Conservation (phyloP, 2,329 filamentous ascomycete species). For the Ophiostoma triangulosporum region DNA sequence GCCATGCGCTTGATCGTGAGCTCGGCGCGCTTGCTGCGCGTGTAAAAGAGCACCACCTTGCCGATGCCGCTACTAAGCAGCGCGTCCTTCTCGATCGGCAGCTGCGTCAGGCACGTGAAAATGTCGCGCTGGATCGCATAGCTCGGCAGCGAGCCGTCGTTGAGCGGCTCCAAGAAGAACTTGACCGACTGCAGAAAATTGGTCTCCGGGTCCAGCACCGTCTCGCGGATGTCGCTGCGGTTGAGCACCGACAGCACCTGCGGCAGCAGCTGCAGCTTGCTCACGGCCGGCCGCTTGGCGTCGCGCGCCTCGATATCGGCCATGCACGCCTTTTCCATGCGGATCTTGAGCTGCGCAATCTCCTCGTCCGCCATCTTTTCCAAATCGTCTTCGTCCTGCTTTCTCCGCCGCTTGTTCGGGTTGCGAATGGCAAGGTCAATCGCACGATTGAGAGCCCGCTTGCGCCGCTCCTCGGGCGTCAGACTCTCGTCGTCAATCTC, state of each 20-base stretch:
- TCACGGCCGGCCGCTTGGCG: slow-evolving; percentile 65
- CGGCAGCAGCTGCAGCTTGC: slow-evolving; percentile 88
- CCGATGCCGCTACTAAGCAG: slow-evolving; percentile 86
- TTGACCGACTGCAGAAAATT: slow-evolving; percentile 91
- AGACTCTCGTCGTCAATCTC: slow-evolving; percentile 65
- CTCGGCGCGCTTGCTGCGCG: slow-evolving; percentile 83
- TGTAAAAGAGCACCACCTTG: slow-evolving; percentile 95
- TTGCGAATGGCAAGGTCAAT: slow-evolving; percentile 85
- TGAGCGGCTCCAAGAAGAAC: slow-evolving; percentile 92
- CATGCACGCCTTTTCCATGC: slow-evolving; percentile 83
- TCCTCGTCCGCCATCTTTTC: slow-evolving; percentile 84
- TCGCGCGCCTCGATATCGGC: slow-evolving; percentile 73
- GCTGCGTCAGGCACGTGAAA: slow-evolving; percentile 62
- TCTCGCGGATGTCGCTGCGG: slow-evolving; percentile 71
- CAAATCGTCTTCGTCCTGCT: slow-evolving; percentile 83
- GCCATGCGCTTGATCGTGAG: slow-evolving; percentile 83
- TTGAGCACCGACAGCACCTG: slow-evolving; percentile 82
- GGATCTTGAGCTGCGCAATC: slow-evolving; percentile 72
- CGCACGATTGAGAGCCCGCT: slow-evolving; percentile 69
- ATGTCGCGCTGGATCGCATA: slow-evolving; percentile 97
- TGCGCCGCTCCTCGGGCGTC: slow-evolving; percentile 71
- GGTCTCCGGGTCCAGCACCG: slow-evolving; percentile 83
- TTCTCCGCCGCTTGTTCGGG: slow-evolving; percentile 57
- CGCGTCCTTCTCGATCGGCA: slow-evolving; percentile 84
- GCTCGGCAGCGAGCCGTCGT: slow-evolving; percentile 84